phyloP scores from a whole-genome alignment of 1,284 basidiomycete species.

The Austroboletus niveus region DNA sequence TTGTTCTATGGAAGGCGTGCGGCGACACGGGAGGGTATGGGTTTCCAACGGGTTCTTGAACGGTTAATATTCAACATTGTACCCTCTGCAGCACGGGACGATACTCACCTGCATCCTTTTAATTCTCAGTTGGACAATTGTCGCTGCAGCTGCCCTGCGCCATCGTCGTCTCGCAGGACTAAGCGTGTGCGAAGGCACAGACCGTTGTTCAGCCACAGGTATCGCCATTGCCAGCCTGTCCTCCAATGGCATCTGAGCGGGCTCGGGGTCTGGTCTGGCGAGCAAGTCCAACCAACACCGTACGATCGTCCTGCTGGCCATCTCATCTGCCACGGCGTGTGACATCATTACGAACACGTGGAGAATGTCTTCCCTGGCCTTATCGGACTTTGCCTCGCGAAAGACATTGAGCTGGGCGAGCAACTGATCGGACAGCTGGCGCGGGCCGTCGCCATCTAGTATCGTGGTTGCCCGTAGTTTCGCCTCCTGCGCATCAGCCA shows the following conservation, averaged over 20 bases:
- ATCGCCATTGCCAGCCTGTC: constrained; percentile 43
- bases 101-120: constrained; percentile 12
- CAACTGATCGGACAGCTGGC: constrained; percentile 21
- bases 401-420: constrained; percentile 13
- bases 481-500: constrained; percentile 11
- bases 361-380: constrained; percentile 1
- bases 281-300: constrained; percentile 46
- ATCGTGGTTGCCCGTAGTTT: background rate
- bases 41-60: too few relatives aligned
- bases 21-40: constrained; percentile 43
- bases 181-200: constrained; percentile 27
- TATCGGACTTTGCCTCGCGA: background rate
- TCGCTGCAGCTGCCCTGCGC: constrained; percentile 43
- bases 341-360: constrained; percentile 17
- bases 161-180: constrained; percentile 43
- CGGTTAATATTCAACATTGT: too few relatives aligned
- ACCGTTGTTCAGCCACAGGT: constrained; percentile 38
- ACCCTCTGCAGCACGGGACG: too few relatives aligned
- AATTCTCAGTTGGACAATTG: constrained; percentile 36
- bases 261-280: constrained; percentile 14
- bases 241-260: constrained; percentile 26
- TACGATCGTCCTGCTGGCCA: constrained; percentile 10
- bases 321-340: constrained; percentile 20
- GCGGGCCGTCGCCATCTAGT: background rate
- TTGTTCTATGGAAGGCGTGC: constrained; percentile 17